Base-by-base conservation (phyloP, 2,329 filamentous ascomycete species). In the Bipolaris victoriae region DNA sequence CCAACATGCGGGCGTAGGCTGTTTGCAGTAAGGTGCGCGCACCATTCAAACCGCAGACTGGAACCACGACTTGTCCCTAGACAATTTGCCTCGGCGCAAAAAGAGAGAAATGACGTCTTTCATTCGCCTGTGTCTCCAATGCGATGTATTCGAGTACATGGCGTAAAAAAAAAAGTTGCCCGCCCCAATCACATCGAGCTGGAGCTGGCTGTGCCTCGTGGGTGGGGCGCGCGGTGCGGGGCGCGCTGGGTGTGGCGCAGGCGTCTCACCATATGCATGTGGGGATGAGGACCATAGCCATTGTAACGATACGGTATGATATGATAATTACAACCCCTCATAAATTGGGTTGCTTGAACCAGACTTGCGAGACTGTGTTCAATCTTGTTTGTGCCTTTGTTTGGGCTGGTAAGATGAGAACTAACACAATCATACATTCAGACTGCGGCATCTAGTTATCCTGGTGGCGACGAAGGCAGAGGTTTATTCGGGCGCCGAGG, bases 21-120 rank as follows among this genome's bases (percentile, higher is more conserved):
- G 16, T 51, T 51, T 55, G 47, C 16, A 40, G 47, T 13, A 55
- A 55, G 24, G 47, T 31, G 46, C 29, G 47, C 47, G 52, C 16
- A 9, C 15, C 22, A 26, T 26, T 26, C 6, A 7, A 16, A 39
- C 33, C 29, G 43, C 46, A 33, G 45, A 31, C 10, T 9, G 29
- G 10, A 31, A 13, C 29, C 29, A 31, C 29, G 10, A 31, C 29
- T 31, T 31, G 29, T 13, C 1, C 46, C 47, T 35, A 46, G 36
- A 26, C 6, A 15, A 46, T 20, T 16, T 46, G 53, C 53, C 53
- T 45, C 18, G 48, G 53, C 48, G 16, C 43, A 22, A 31, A 56
- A 41, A 41, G 48, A 48, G n/a, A 20, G 3, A 52, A 33, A 33
- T 57, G 49, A 57, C 49, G 54, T 57, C 36, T 11, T 24, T 13